Base-by-base conservation (phyloP, 805 yeast genomes). In the Starmerella tilneyi region DNA sequence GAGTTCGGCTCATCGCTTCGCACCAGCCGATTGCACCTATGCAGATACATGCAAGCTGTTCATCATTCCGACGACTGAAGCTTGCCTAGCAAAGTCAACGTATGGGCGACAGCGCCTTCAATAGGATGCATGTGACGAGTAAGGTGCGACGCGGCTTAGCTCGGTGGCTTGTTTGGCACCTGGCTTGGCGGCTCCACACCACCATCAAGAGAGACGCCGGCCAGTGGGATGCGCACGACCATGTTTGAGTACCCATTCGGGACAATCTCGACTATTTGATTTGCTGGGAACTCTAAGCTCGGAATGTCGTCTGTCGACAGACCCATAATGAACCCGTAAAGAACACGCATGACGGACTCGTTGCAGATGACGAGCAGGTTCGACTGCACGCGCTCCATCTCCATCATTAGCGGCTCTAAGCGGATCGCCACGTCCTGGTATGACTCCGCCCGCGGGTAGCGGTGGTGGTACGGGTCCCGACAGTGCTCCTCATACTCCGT, bases 371-470 rank as follows among this genome's bases (percentile, higher is more conserved):
- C 81, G 53, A 92, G 68, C 13, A 92, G 74, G 60, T 86, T 96
- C 43, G 84, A 75, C 16, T 63, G 56, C 74, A 82, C 79, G 55
- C 96, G 74, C 63, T 92, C 99, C 78, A 92, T 80, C 63, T 92
- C 97, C 60, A 92, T 71, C 49, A 92, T 76, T 45, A 92, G 69
- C 0, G 97, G 95, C 64, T 92, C 98, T 66, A 92, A 74, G 56
- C 95, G 78, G 29, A 92, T 81, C 0, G 98, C 97, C 46, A 92
- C 71, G 63, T 92, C 99, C 63, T 92, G 98, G 60, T 86, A 92
- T 41, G 94, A 83, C 65, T 92, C 99, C 0, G 94, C 85, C 41
- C 97, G 72, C 2, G 95, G 84, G 60, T 75, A 92, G 48, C 98
- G 71, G 60, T 81, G 89, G 63, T 92, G 96, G 59, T 92, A 92